phyloP scores from a whole-genome alignment of 345 rosid genomes.

The Anacardium occidentale region DNA sequence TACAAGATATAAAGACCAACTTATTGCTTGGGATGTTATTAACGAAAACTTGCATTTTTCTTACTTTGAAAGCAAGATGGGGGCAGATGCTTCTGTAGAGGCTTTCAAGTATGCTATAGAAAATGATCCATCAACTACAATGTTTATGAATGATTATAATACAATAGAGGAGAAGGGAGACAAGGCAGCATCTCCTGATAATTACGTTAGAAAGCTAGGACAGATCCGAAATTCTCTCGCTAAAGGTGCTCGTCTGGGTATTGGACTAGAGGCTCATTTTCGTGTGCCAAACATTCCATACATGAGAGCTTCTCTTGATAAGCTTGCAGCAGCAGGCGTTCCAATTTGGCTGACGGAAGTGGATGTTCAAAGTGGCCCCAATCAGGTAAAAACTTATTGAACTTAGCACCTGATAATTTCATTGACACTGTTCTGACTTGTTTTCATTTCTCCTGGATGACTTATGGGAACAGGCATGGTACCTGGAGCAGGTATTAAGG shows the following conservation, averaged over 20 bases:
- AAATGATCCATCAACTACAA: conserved; percentile 27
- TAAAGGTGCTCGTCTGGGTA: conserved; percentile 33
- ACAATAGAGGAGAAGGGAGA: conserved; percentile 63
- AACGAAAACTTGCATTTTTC: conserved; percentile 62
- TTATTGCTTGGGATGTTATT: conserved; percentile 64
- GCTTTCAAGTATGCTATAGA: conserved; percentile 35
- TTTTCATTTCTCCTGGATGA: too few relatives aligned
- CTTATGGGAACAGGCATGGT: too few relatives aligned
- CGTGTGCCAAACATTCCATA: conserved; percentile 51
- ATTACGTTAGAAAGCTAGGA: conserved; percentile 47
- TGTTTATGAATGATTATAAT: conserved; percentile 70
- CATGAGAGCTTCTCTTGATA: conserved; percentile 66
- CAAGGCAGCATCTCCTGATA: conserved; percentile 32
- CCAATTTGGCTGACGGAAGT: conserved; percentile 84
- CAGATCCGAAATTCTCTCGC: conserved; percentile 31
- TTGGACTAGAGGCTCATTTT: conserved; percentile 85
- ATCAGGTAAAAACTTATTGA: conserved; percentile 33
- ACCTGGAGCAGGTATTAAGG: not conserved
- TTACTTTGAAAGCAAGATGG: conserved; percentile 59
- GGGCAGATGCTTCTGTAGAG: conserved; percentile 32
- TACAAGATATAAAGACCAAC: not conserved
- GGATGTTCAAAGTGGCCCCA: conserved; percentile 43
- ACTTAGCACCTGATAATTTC: not conserved
- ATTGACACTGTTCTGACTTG: too few relatives aligned
- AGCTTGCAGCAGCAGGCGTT: conserved; percentile 41